Percentiles rank a stretch among this genome's conserved stretches.
These are phyloP conservation scores for Dendrobium huoshanense DNA, from an alignment of 106 monocot genomes.

Conservation along the genomic window DNA sequence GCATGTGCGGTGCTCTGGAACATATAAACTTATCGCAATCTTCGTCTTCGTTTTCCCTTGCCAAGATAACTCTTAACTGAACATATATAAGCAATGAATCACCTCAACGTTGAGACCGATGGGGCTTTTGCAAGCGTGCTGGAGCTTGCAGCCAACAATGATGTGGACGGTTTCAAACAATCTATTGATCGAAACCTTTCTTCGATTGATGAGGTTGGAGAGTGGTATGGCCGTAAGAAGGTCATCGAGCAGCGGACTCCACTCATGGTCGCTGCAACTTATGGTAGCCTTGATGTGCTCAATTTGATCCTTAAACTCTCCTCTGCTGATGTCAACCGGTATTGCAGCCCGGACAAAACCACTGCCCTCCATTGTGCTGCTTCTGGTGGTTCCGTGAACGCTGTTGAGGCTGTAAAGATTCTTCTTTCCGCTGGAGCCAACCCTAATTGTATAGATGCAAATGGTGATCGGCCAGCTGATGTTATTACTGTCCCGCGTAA, in stretches of 20 bases:
- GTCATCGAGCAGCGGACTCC: constrained; percentile 47
- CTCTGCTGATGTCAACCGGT: constrained; percentile 28
- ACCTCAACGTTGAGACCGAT: background rate
- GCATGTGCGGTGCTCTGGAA: constrained; percentile 1
- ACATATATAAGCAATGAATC: background rate
- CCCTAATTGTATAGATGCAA: constrained; percentile 1
- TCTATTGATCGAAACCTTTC: constrained; percentile 15
- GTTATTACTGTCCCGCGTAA: constrained; percentile 1
- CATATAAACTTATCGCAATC: background rate
- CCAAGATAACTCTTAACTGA: background rate
- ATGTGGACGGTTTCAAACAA: constrained; percentile 25
- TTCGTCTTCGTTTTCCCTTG: background rate
- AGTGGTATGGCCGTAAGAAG: constrained; percentile 51
- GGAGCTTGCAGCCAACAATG: constrained; percentile 55
- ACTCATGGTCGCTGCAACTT: constrained; percentile 71
- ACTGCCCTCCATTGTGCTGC: constrained; percentile 77
- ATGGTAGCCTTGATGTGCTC: constrained; percentile 50
- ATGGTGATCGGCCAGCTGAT: constrained; percentile 11
- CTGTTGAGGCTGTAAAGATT: constrained; percentile 33
- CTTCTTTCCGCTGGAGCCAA: constrained; percentile 15
- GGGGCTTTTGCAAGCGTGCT: constrained; percentile 19
- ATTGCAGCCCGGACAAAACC: constrained; percentile 29
- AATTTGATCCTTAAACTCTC: constrained; percentile 25
- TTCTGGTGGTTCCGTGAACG: constrained; percentile 36
- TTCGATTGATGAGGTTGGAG: constrained; percentile 31